phyloP scores from a whole-genome alignment of 345 rosid genomes.

The Gossypium sturtianum region DNA sequence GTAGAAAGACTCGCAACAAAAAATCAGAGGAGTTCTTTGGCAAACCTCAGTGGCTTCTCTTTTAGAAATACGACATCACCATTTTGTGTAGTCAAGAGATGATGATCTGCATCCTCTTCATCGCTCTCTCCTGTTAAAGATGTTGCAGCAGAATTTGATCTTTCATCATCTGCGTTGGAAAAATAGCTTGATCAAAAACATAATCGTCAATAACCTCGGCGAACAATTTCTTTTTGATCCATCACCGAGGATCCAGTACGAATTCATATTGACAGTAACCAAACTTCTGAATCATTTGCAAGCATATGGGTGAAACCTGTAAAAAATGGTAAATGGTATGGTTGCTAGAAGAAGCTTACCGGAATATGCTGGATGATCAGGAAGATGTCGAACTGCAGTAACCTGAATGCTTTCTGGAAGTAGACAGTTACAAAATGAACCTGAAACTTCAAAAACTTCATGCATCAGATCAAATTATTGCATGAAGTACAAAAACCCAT shows the following conservation, averaged over 20 bases:
- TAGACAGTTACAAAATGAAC: constrained; percentile 89
- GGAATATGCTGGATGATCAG: constrained; percentile 63
- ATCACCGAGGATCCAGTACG: background rate
- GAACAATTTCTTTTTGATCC: background rate
- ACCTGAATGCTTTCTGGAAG: constrained; percentile 87
- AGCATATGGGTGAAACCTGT: background rate
- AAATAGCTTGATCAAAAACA: background rate
- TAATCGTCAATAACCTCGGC: background rate
- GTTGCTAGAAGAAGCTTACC: constrained; percentile 38
- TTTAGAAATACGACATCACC: constrained; percentile 58
- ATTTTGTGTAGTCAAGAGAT: constrained; percentile 51
- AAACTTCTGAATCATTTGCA: background rate
- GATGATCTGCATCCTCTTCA: constrained; percentile 64
- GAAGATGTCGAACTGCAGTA: constrained; percentile 71
- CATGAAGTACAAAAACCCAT: constrained; percentile 1
- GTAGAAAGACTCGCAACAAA: background rate
- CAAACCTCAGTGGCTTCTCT: constrained; percentile 64
- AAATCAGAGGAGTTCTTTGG: constrained; percentile 42
- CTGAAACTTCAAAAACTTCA: constrained; percentile 42
- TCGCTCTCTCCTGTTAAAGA: constrained; percentile 48
- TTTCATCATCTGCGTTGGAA: constrained; percentile 42
- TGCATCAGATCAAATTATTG: constrained; percentile 16
- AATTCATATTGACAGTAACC: background rate
- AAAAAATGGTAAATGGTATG: background rate
- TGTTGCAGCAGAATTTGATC: constrained; percentile 53